phyloP scores from a whole-genome alignment of 208 protist genomes.

The Zelonia costaricensis region DNA sequence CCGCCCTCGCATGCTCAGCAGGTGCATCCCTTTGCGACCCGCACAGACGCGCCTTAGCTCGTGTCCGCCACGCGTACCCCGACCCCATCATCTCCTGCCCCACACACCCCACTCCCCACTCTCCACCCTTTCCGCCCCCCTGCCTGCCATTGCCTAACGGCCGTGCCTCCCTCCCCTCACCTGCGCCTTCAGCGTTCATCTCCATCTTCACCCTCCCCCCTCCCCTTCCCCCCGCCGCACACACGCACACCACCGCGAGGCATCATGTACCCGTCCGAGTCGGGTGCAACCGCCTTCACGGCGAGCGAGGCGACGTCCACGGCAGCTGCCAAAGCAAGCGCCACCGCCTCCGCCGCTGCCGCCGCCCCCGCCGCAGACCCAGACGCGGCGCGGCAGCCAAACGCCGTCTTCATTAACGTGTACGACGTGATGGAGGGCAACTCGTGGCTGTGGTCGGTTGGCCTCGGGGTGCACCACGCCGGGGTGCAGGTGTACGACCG shows the following conservation, averaged over 20 bases:
- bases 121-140: neutral
- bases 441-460: slow-evolving; percentile 45
- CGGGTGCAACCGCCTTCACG: neutral
- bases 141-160: neutral
- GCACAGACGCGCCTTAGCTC: too few species aligned
- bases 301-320: neutral
- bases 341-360: neutral
- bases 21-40: too few species aligned
- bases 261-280: slow-evolving; percentile 1
- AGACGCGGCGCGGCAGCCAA: slow-evolving; percentile 17
- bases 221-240: neutral
- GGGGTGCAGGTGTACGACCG: slow-evolving; percentile 74
- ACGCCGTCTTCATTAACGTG: slow-evolving; percentile 75
- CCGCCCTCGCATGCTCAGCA: too few species aligned
- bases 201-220: neutral
- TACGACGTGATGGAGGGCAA: slow-evolving; percentile 66
- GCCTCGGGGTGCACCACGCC: slow-evolving; percentile 66
- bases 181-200: neutral
- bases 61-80: too few species aligned
- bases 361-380: neutral
- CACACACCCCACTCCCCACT: neutral
- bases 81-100: too few species aligned
- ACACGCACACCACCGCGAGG: neutral
- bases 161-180: neutral
- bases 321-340: neutral